phyloP scores from a whole-genome alignment of 306 rosid species.

The Quercus alba region DNA sequence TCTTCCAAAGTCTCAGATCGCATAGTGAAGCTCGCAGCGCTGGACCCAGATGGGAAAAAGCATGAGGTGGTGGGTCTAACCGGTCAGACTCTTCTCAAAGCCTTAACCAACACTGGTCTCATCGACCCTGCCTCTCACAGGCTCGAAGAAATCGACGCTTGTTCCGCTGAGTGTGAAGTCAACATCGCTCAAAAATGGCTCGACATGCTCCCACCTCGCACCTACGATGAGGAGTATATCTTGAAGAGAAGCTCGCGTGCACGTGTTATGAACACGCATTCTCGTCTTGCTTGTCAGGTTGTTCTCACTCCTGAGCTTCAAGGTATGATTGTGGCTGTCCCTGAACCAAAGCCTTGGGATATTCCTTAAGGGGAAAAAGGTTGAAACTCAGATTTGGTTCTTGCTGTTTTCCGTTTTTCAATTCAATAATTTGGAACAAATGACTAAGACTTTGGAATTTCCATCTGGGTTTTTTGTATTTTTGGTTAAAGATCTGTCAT shows the following conservation, averaged over 20 bases:
- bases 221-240: constrained; percentile 86
- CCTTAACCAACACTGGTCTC: constrained; percentile 66
- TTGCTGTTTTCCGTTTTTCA: not conserved
- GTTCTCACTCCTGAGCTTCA: constrained; percentile 68
- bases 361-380: constrained; percentile 36
- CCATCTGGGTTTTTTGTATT: not conserved
- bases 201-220: constrained; percentile 72
- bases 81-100: constrained; percentile 82
- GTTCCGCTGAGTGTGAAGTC: constrained; percentile 92
- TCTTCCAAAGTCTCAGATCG: constrained; percentile 72
- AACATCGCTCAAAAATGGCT: constrained; percentile 94
- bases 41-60: constrained; percentile 70
- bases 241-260: constrained; percentile 58
- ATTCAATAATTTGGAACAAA: constrained; percentile 10
- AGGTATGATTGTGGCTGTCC: constrained; percentile 94
- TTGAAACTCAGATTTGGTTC: too few species aligned
- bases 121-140: constrained; percentile 91
- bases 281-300: constrained; percentile 88
- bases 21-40: constrained; percentile 68
- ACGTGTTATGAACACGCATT: constrained; percentile 75
- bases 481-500: not conserved
- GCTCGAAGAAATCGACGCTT: constrained; percentile 87
- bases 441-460: not conserved
- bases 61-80: constrained; percentile 66
- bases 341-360: constrained; percentile 95